Percentiles rank a stretch among this genome's conserved stretches.
Evolutionary conservation across 1,284 basidiomycete genomes (phyloP).

Genomic region (Fomitopsis pinicola): DNA sequence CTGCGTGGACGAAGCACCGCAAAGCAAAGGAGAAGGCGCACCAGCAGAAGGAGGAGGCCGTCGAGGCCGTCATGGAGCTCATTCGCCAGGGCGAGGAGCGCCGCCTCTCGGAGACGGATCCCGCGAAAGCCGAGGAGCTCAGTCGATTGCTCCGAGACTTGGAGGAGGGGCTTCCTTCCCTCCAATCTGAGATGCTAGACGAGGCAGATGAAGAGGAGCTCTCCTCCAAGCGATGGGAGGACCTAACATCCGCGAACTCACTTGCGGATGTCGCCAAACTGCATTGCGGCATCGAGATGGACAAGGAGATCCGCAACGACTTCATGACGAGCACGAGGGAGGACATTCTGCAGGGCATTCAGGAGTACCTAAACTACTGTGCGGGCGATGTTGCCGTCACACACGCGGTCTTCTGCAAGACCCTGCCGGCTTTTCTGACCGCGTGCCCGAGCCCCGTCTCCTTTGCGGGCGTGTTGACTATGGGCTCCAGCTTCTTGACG

Average conservation of each 20-base stretch:
- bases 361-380: conserved; percentile 86
- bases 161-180: conserved; percentile 36
- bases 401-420: conserved; percentile 75
- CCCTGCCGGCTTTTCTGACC: conserved; percentile 81
- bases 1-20: conserved; percentile 85
- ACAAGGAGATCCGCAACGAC: conserved; percentile 79
- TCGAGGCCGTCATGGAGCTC: conserved; percentile 48
- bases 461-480: conserved; percentile 87
- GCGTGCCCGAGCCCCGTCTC: conserved; percentile 93
- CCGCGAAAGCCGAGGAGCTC: conserved; percentile 28
- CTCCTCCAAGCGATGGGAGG: conserved; percentile 77
- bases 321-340: conserved; percentile 66
- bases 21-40: conserved; percentile 55
- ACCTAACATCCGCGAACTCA: conserved; percentile 89
- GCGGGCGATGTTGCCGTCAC: conserved; percentile 84
- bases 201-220: conserved; percentile 39
- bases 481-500: conserved; percentile 90
- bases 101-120: conserved; percentile 34
- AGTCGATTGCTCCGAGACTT: conserved; percentile 27
- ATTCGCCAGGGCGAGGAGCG: conserved; percentile 45
- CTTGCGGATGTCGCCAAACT: conserved; percentile 89
- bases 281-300: conserved; percentile 80
- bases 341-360: conserved; percentile 66
- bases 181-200: conserved; percentile 27
- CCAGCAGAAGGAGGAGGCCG: conserved; percentile 54